phyloP scores from a whole-genome alignment of 2,329 filamentous ascomycete species.

The Cercospora sp. region DNA sequence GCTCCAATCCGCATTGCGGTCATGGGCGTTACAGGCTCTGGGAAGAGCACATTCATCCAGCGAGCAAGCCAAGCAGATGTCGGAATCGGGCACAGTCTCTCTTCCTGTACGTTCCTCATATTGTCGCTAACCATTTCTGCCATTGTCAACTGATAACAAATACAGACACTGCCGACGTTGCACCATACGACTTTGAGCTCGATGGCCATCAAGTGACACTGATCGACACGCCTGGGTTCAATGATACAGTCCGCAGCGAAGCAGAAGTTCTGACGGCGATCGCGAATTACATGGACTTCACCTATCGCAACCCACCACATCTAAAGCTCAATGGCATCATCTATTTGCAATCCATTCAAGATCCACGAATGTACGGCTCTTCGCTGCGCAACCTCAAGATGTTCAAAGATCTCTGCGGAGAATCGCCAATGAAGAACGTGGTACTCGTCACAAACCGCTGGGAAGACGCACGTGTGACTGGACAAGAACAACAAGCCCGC shows the following conservation, averaged over 20 bases:
- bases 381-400: constrained; percentile 46
- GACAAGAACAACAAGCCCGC: not conserved
- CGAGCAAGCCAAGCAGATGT: not conserved
- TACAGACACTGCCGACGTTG: constrained; percentile 21
- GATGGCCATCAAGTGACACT: constrained; percentile 24
- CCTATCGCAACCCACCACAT: not conserved
- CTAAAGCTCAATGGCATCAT: constrained; percentile 43
- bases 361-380: constrained; percentile 45
- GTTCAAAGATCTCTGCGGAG: constrained; percentile 49
- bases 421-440: constrained; percentile 44
- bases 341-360: constrained; percentile 50
- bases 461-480: not conserved
- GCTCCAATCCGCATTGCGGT: constrained; percentile 38
- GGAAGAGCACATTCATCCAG: constrained; percentile 44
- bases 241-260: constrained; percentile 48
- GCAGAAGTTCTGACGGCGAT: constrained; percentile 49
- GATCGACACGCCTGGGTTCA: constrained; percentile 53
- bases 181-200: constrained; percentile 18
- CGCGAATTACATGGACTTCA: constrained; percentile 27
- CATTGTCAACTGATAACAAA: not conserved
- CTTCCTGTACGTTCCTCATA: not conserved
- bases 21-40: constrained; percentile 46
- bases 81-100: not conserved
- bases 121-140: not conserved
- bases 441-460: constrained; percentile 43